These are phyloP conservation scores for Mrakia blollopis DNA, from an alignment of 768 basidiomycete genomes.

Conservation along the genomic window DNA sequence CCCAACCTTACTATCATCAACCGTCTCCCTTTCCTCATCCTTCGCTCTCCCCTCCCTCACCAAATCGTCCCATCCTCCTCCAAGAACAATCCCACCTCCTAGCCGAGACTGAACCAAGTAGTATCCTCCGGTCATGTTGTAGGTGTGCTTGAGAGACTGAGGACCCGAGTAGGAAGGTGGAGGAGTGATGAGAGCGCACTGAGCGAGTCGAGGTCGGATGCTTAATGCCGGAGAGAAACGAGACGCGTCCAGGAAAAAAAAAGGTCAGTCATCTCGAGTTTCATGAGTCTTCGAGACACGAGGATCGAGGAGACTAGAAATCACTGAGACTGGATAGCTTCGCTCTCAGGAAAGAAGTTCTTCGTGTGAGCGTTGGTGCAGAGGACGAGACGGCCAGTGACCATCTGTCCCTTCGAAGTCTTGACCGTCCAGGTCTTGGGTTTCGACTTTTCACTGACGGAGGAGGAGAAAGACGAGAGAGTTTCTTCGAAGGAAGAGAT, in stretches of 20 bases:
- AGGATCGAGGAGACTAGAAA: not conserved
- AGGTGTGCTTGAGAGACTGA: slow-evolving; percentile 34
- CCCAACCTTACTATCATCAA: not conserved
- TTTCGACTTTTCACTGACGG: not conserved
- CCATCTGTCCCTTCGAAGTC: not conserved
- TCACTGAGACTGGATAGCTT: slow-evolving; percentile 1
- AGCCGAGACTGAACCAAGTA: slow-evolving; percentile 34
- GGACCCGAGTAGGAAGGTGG: slow-evolving; percentile 30
- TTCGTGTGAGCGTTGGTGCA: slow-evolving; percentile 22
- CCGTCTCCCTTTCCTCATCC: slow-evolving; percentile 19
- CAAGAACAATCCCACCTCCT: slow-evolving; percentile 35
- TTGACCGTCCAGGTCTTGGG: slow-evolving; percentile 5
- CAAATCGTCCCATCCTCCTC: slow-evolving; percentile 22
- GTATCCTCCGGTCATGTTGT: slow-evolving; percentile 34
- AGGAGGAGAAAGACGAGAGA: not conserved
- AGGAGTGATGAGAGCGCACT: slow-evolving; percentile 38
- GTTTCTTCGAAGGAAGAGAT: not conserved
- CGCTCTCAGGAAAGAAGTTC: slow-evolving; percentile 13
- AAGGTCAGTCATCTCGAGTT: not conserved
- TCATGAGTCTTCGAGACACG: too few relatives aligned
- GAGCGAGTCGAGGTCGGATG: slow-evolving; percentile 35
- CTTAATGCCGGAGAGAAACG: slow-evolving; percentile 5
- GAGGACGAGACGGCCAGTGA: not conserved
- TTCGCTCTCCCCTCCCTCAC: slow-evolving; percentile 25
- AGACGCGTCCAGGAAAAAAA: not conserved